Base-by-base conservation (phyloP, 495 filamentous ascomycete species). In the Podospora tetraspora region DNA sequence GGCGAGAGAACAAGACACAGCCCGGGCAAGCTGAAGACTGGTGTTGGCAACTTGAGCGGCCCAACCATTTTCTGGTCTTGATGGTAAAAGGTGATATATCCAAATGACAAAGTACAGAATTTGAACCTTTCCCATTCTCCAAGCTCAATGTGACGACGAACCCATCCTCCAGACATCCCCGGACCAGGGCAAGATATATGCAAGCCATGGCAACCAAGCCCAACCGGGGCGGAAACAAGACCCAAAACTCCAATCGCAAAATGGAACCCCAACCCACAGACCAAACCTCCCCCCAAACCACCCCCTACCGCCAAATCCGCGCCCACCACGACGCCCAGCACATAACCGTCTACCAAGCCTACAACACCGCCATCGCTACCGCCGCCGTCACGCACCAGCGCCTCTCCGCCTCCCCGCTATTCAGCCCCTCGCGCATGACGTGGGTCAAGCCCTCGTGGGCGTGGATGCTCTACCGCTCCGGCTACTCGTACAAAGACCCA, bases 401-500 rank as follows among this genome's bases (percentile, higher is more conserved):
- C 1, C 82, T 90, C 63, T 68, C 78, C 59, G 82, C 84, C 24
- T 85, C 83, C 2, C 79, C 85, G 1, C 71, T 78, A 10, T 90
- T 89, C 78, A 71, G 65, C n/a, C 73, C 78, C 32, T 73, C 70
- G 0, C 80, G 88, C 52, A 90, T 89, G 88, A 90, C 87, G 12
- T 90, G 88, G 88, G 85, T 90, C 66, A 90, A 89, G 70, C 88
- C 88, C 6, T 83, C 79, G 59, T 90, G 86, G 82, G 76, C 78
- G 64, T 90, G 88, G 88, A 89, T 89, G 86, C 83, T 89, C 71
- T 89, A 86, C 68, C 84, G 84, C 52, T 78, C 79, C 56, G 86
- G 85, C 10, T 88, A 86, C 74, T 80, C 80, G 9, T 78, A 77
- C 68, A 87, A 89, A 68, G 78, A 81, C 66, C 6, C 69, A 0